Evolutionary conservation across 1,284 basidiomycete species (phyloP), one percentile per base, ranked within the genome.

Genomic region (Ganoderma sinense): DNA sequence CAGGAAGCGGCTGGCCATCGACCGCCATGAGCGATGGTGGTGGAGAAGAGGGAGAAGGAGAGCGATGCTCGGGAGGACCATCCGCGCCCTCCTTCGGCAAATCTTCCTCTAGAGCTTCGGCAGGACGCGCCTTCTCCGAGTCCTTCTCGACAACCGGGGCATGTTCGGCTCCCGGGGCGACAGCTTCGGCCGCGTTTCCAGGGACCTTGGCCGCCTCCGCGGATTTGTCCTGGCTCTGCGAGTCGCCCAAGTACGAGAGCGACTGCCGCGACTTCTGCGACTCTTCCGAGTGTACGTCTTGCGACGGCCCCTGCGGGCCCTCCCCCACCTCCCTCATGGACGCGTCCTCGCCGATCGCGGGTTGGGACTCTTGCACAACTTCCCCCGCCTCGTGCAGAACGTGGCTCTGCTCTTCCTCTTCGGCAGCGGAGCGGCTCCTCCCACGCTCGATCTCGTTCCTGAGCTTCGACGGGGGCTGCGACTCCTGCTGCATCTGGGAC

Each of bases 171-270:
- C 51, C 51, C 14, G 62, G 11, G n/a, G 55, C 18, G 53, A 33
- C 29, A 16, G 53, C 31, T 53, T 33, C 33, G 16, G 11, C 4
- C 16, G 31, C 18, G n/a, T 33, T 1, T 4, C 18, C 31, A 31
- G 51, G 62, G n/a, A 45, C 26, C 43, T 48, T 41, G 4, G 33
- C 26, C 10, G 18, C 60, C 33, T 45, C 36, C 6, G 18, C 55
- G 29, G 63, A 29, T 23, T 56, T 58, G 16, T 68, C 70, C 56
- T 70, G 69, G n/a, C 64, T 69, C 62, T 74, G 73, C 33, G 73
- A 74, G n/a, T 75, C 74, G 36, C 67, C 67, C 60, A 70, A 63
- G 51, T 69, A 68, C 18, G 72, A 73, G 6, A 74, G 67, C 29
- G 66, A 69, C 62, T 71, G 69, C 41, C 66, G 67, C 10, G 69